Evolutionary conservation across 169 alveolate species (phyloP), one percentile per base, ranked within the genome.

Genomic region (Babesia bigemina): DNA sequence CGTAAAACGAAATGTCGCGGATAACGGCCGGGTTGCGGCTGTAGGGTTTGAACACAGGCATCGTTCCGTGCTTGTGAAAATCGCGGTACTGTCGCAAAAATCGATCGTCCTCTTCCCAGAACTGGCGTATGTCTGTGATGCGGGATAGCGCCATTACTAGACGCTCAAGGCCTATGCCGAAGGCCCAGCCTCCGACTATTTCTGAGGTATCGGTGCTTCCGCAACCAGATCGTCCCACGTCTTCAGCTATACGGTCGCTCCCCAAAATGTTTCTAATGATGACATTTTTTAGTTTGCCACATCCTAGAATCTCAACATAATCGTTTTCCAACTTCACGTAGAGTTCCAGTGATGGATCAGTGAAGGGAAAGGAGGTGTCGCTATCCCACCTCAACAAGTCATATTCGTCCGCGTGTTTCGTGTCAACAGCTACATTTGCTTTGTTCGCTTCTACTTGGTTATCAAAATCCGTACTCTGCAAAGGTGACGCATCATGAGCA

Each of bases 131-230:
- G 67, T 95, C 98, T 47, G 92, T 83, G 44, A 95, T 95, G 39
- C 84, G 91, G 81, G 93, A 95, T 26, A 95, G 83, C 10, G 87
- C 88, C 96, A 95, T 91, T 2, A 95, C 96, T 88, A 95, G 85
- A 65, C 98, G 88, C 69, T 95, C 98, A 19, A 95, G 86, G 0
- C 98, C 98, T 36, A 95, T 79, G 2, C 98, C 98, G 63, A 94
- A 94, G n/a, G 98, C 98, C 98, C 98, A 94, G 49, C 97, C 98
- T 7, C 88, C 88, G 24, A 63, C 77, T 16, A 65, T 58, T 19
- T 75, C 70, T 1, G 11, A 9, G 44, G 26, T 19, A n/a, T 33
- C n/a, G 0, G 1, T 28, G 48, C 26, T 53, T 0, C 44, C 19
- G 13, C 9, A 12, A 24, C 21, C 22, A 7, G 21, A 2, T 29